Percentiles rank a stretch among this genome's conserved stretches.
These are phyloP conservation scores for Phlyctochytrium arcticum DNA, from an alignment of 192 early-diverging fungal species.

Conservation along the genomic window DNA sequence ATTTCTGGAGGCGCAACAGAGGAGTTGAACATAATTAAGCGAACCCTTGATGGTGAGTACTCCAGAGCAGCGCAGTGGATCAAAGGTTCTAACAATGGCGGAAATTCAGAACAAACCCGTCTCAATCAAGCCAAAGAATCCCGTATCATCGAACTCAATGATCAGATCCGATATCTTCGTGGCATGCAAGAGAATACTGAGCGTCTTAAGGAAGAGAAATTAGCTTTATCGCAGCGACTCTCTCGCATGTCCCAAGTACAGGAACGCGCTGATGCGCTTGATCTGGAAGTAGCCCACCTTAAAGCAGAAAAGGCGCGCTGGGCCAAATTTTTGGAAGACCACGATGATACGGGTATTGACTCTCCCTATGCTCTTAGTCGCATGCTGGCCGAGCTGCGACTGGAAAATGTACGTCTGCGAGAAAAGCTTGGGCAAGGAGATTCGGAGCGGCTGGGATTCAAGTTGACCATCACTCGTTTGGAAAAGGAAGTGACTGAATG, in stretches of 20 bases:
- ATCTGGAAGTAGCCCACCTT: conserved; percentile 45
- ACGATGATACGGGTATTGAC: conserved; percentile 38
- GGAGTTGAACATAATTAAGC: conserved; percentile 30
- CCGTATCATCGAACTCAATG: conserved; percentile 50
- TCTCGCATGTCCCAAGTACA: conserved; percentile 24
- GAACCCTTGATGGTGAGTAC: conserved; percentile 46
- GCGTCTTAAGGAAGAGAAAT: conserved; percentile 35
- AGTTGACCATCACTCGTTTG: conserved; percentile 29
- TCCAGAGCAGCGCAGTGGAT: conserved; percentile 30
- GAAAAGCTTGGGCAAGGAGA: conserved; percentile 37
- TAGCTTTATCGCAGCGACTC: conserved; percentile 28
- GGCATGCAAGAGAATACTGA: conserved; percentile 23
- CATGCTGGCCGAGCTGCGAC: conserved; percentile 40
- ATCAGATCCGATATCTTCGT: conserved; percentile 29
- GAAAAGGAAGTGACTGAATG: conserved; percentile 26
- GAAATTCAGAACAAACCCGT: conserved; percentile 40
- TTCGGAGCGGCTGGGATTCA: conserved; percentile 28
- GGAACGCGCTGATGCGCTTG: conserved; percentile 37
- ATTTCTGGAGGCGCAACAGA: conserved; percentile 13
- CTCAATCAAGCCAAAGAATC: conserved; percentile 56
- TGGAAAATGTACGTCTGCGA: conserved; percentile 36
- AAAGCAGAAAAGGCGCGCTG: conserved; percentile 56
- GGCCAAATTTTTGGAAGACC: conserved; percentile 34
- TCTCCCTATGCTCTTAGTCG: conserved; percentile 51
- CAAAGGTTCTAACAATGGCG: conserved; percentile 33